phyloP scores from a whole-genome alignment of 192 early-diverging fungal species.

The Neocallimastix lanati region DNA sequence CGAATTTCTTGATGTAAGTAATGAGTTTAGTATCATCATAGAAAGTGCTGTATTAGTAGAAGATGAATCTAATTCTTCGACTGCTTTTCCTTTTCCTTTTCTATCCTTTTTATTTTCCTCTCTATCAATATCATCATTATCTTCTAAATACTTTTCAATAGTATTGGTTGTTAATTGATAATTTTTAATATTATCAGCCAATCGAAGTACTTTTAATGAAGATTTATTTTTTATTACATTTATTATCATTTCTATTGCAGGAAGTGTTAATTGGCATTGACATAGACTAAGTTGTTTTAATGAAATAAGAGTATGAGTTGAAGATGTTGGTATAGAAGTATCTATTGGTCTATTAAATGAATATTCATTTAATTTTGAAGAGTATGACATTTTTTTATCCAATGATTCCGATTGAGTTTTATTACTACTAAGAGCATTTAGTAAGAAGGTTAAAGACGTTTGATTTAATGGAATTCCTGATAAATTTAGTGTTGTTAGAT shows the following conservation, averaged over 20 bases:
- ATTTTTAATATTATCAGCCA: background rate
- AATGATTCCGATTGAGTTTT: too few species aligned
- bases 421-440: background rate
- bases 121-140: background rate
- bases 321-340: too few species aligned
- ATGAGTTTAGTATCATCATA: background rate
- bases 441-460: background rate
- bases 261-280: background rate
- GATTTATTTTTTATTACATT: background rate
- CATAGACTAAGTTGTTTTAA: background rate
- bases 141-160: background rate
- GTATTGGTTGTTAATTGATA: background rate
- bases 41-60: background rate
- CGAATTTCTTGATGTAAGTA: background rate
- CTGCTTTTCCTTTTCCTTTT: too few species aligned
- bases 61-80: too few species aligned
- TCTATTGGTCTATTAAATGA: too few species aligned
- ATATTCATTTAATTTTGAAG: too few species aligned
- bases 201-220: background rate
- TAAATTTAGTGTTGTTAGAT: background rate
- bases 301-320: background rate
- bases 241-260: background rate
- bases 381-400: background rate
- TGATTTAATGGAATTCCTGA: background rate
- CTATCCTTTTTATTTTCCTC: background rate